Conservation (phyloP, 2,329 filamentous ascomycete species). For the Diaporthe ampelina region DNA sequence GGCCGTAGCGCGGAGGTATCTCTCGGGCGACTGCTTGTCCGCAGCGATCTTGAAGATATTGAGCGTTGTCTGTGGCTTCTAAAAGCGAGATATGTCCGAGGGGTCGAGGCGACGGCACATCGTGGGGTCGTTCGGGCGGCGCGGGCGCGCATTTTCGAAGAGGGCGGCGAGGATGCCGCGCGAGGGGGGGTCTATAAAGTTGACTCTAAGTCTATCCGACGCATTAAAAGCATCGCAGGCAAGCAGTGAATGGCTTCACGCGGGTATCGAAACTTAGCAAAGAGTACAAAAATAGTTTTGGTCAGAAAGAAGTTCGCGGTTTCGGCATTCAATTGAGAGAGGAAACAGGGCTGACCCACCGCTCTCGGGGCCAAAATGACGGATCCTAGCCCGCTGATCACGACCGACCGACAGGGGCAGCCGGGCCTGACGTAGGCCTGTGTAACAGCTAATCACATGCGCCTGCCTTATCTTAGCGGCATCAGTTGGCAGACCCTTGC, state of each 20-base stretch:
- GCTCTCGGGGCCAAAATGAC: conserved; percentile 22
- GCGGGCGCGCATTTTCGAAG: conserved; percentile 39
- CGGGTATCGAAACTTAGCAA: not conserved
- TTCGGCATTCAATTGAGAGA: conserved; percentile 24
- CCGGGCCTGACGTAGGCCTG: conserved; percentile 15
- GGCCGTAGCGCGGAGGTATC: not conserved
- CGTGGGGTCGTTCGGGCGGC: conserved; percentile 33
- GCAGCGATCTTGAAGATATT: conserved; percentile 26
- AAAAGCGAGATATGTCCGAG: conserved; percentile 24
- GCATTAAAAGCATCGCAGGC: conserved; percentile 19
- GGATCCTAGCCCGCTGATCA: conserved; percentile 22
- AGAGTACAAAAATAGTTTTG: not conserved
- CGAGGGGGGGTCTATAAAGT: not conserved
- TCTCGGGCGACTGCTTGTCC: conserved; percentile 17
- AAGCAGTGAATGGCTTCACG: not conserved
- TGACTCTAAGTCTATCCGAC: conserved; percentile 9
- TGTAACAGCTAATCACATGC: conserved; percentile 26
- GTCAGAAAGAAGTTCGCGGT: not conserved
- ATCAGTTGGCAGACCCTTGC: not conserved
- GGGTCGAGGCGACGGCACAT: conserved; percentile 27
- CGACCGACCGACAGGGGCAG: conserved; percentile 22
- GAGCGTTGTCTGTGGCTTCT: conserved; percentile 29
- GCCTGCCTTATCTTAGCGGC: conserved; percentile 23
- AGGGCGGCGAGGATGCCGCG: not conserved
- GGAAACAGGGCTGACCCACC: conserved; percentile 13